A percentile compares a stretch with the other conserved stretches of the same genome.
phyloP scores from a whole-genome alignment of 2,329 filamentous ascomycete genomes.

The Trichophyton benhamiae region DNA sequence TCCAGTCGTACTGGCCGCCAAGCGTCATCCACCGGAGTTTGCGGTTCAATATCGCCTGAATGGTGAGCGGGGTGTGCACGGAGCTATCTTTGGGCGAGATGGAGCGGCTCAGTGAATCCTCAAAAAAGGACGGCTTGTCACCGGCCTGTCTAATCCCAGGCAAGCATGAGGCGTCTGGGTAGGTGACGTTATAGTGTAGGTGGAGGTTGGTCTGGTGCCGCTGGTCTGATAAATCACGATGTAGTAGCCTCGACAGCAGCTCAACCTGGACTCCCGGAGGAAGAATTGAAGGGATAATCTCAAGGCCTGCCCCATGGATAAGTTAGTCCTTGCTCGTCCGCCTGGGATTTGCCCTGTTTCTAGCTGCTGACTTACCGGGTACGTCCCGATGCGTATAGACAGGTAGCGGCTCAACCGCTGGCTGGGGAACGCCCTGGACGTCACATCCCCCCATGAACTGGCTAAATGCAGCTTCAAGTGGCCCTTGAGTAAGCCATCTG shows the following conservation, averaged over 20 bases:
- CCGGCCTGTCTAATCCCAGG: slow-evolving; percentile 24
- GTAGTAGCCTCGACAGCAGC: slow-evolving; percentile 62
- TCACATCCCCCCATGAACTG: slow-evolving; percentile 17
- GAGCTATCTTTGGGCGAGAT: slow-evolving; percentile 52
- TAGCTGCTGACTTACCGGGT: slow-evolving; percentile 22
- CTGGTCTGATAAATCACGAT: slow-evolving; percentile 61
- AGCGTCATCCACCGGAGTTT: slow-evolving; percentile 90
- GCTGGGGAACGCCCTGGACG: slow-evolving; percentile 11
- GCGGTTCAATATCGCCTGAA: slow-evolving; percentile 58
- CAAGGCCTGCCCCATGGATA: slow-evolving; percentile 49
- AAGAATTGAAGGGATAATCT: slow-evolving; percentile 63
- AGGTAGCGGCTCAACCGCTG: slow-evolving; percentile 19
- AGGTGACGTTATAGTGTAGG: slow-evolving; percentile 61
- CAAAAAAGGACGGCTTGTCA: slow-evolving; percentile 38
- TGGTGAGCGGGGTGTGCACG: slow-evolving; percentile 62
- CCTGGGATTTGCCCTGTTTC: background rate
- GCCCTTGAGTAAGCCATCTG: slow-evolving; percentile 20
- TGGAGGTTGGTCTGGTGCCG: slow-evolving; percentile 82
- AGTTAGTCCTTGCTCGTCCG: background rate
- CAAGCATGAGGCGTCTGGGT: slow-evolving; percentile 31
- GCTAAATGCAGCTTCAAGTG: slow-evolving; percentile 23
- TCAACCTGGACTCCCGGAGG: slow-evolving; percentile 54
- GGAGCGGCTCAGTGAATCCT: slow-evolving; percentile 33
- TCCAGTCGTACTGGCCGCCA: slow-evolving; percentile 96
- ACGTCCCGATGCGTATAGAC: slow-evolving; percentile 26